These are phyloP conservation scores for Ochetophila trinervis DNA, from an alignment of 306 rosid genomes.

Conservation along the genomic window DNA sequence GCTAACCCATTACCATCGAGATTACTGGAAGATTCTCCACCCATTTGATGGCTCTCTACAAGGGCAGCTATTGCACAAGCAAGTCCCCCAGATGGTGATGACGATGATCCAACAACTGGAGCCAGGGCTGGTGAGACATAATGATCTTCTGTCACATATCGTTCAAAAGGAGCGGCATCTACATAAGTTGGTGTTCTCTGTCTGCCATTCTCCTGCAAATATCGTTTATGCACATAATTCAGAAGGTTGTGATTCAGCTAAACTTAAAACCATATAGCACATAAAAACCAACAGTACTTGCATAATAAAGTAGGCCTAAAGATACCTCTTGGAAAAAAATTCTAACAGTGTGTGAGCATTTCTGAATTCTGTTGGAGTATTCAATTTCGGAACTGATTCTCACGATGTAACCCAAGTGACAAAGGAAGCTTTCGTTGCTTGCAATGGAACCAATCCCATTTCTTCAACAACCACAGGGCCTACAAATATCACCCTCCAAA, in stretches of 20 bases:
- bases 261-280: too few species aligned
- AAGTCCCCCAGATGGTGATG: constrained; percentile 92
- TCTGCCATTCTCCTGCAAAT: constrained; percentile 72
- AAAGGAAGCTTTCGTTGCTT: constrained; percentile 47
- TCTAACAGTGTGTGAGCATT: background rate
- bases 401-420: constrained; percentile 54
- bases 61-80: constrained; percentile 98
- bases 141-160: constrained; percentile 36
- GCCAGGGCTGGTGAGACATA: constrained; percentile 40
- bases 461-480: constrained; percentile 22
- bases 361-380: constrained; percentile 31
- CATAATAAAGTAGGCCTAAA: too few species aligned
- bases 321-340: too few species aligned
- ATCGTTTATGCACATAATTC: background rate
- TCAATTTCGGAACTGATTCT: constrained; percentile 32
- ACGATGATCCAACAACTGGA: constrained; percentile 57
- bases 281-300: too few species aligned
- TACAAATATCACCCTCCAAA: constrained; percentile 29
- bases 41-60: constrained; percentile 87
- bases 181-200: constrained; percentile 44
- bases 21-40: constrained; percentile 53
- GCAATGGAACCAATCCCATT: constrained; percentile 30
- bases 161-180: constrained; percentile 50
- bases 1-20: constrained; percentile 43
- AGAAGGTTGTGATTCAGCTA: background rate